phyloP scores from a whole-genome alignment of 331 rosid genomes.

The Rhamnella rubrinervis region DNA sequence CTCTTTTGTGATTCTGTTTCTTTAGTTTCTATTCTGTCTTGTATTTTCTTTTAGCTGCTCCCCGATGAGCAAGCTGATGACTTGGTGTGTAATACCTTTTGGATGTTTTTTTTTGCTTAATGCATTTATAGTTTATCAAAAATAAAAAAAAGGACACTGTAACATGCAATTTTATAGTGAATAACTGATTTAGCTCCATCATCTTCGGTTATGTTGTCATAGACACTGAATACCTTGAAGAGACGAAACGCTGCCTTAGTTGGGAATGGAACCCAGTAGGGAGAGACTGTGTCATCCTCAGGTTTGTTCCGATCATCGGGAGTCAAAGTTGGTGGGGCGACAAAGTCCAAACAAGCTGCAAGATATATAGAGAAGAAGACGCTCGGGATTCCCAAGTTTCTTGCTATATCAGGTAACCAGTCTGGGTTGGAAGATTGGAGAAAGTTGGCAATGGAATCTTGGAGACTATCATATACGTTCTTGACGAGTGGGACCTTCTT shows the following conservation, averaged over 20 bases:
- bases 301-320: constrained; percentile 1
- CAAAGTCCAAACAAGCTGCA: background rate
- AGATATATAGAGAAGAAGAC: constrained; percentile 27
- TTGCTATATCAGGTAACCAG: constrained; percentile 27
- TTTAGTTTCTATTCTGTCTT: no score
- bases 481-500: constrained; percentile 34
- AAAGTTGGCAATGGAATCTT: constrained; percentile 21
- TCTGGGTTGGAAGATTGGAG: constrained; percentile 24
- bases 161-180: no score
- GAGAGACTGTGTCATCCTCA: constrained; percentile 18
- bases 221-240: constrained; percentile 2
- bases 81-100: no score
- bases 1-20: no score
- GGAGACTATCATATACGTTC: constrained; percentile 32
- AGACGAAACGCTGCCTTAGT: constrained; percentile 10
- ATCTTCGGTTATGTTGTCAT: no score
- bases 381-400: background rate
- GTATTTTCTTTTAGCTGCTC: no score
- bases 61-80: no score
- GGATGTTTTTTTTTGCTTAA: no score
- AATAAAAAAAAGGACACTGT: no score
- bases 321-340: constrained; percentile 3
- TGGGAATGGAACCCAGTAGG: constrained; percentile 36
- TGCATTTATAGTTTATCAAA: no score
- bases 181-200: no score